Evolutionary conservation across 306 rosid genomes (phyloP).

Genomic region (Cicer pinnatifidum): DNA sequence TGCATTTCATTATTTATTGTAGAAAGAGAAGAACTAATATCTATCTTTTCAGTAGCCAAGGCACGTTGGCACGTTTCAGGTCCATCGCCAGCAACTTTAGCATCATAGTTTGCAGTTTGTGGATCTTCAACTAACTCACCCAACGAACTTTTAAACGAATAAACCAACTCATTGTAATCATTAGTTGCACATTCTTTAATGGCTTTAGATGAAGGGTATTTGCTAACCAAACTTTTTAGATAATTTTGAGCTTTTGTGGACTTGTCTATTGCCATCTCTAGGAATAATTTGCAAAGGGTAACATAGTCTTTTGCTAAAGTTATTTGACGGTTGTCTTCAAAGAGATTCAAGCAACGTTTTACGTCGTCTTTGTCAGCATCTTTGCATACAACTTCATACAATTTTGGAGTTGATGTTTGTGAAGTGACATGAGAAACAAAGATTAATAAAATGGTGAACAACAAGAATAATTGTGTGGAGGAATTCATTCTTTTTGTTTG

Average conservation of each 20-base stretch:
- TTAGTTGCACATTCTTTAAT: background rate
- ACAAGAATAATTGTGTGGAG: background rate
- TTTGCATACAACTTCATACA: background rate
- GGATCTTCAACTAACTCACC: background rate
- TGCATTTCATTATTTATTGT: background rate
- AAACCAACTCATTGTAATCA: background rate
- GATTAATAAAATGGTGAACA: background rate
- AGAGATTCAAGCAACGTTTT: background rate
- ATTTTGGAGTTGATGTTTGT: background rate
- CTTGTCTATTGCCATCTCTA: background rate
- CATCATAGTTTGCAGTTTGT: background rate
- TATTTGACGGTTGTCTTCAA: background rate
- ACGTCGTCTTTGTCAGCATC: background rate
- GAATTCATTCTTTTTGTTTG: background rate
- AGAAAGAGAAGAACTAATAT: background rate
- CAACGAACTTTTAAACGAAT: background rate
- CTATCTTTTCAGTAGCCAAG: background rate
- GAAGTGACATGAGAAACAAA: background rate
- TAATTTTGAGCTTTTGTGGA: background rate
- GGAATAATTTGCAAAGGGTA: background rate
- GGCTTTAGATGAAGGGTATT: conserved; percentile 10
- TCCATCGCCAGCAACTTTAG: background rate
- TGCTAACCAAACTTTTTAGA: background rate
- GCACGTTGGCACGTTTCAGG: background rate
- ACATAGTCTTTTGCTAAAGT: background rate